A percentile compares a stretch with the other conserved stretches of the same genome.
Conservation (phyloP, 129 eudicot species). For the Lonicera japonica region DNA sequence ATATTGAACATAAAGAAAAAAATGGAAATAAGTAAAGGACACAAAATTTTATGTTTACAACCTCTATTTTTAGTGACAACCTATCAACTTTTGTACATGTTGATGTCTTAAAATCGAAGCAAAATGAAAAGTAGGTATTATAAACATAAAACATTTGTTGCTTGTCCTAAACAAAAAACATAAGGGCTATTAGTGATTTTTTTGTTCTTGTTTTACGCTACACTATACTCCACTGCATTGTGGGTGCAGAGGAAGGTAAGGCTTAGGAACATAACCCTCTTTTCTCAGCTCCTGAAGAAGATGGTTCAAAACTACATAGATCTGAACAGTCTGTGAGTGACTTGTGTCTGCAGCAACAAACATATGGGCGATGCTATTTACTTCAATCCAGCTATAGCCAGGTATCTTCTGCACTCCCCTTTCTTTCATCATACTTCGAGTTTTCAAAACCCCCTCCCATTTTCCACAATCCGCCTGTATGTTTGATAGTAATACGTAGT, state of each 20-base stretch:
- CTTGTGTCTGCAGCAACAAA: conserved; percentile 61
- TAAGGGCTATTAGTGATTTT: too few relatives aligned
- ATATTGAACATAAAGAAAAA: too few relatives aligned
- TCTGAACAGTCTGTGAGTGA: conserved; percentile 36
- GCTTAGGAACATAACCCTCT: conserved; percentile 50
- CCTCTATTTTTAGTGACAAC: too few relatives aligned
- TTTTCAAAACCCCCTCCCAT: conserved; percentile 49
- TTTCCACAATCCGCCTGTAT: conserved; percentile 64
- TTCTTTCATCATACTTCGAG: conserved; percentile 58
- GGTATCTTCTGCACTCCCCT: conserved; percentile 63
- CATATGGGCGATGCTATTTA: conserved; percentile 37
- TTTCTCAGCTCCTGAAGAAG: conserved; percentile 47
- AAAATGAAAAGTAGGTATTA: too few relatives aligned
- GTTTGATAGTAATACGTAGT: conserved; percentile 63
- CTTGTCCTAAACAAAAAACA: too few relatives aligned
- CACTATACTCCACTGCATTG: conserved; percentile 7
- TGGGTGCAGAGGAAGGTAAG: conserved; percentile 4
- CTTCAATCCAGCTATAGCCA: conserved; percentile 81
- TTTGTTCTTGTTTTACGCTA: too few relatives aligned
- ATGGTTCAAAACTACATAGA: conserved; percentile 34
- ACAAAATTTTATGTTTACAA: too few relatives aligned
- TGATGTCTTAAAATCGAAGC: too few relatives aligned
- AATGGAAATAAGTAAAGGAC: too few relatives aligned
- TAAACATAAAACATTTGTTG: too few relatives aligned
- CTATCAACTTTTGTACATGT: too few relatives aligned